Evolutionary conservation across 306 rosid genomes (phyloP).

Genomic region (Rubus idaeus): DNA sequence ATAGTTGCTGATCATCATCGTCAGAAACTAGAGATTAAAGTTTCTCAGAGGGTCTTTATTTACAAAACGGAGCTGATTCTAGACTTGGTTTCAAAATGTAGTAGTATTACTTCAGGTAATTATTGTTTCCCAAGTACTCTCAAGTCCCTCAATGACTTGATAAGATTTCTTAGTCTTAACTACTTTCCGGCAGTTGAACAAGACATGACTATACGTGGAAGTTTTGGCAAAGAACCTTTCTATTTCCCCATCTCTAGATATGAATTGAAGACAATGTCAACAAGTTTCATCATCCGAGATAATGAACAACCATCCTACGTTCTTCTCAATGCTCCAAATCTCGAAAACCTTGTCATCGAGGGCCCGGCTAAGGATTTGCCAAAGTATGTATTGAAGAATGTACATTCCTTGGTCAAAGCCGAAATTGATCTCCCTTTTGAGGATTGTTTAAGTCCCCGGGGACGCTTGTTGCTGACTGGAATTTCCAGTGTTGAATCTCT

Average conservation of each 20-base stretch:
- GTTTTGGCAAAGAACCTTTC: background rate
- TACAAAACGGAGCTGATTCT: background rate
- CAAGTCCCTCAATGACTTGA: background rate
- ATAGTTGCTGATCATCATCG: background rate
- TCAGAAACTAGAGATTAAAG: background rate
- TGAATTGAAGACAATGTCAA: background rate
- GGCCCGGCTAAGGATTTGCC: background rate
- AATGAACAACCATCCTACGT: background rate
- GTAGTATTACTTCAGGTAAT: background rate
- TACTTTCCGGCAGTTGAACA: background rate
- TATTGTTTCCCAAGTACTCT: background rate
- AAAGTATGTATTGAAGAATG: background rate
- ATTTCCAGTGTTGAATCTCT: background rate
- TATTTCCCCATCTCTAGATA: background rate
- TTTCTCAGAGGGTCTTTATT: background rate
- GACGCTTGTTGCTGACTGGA: background rate
- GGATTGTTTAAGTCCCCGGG: background rate
- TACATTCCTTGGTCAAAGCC: background rate
- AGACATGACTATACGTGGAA: background rate
- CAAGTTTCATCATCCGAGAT: background rate
- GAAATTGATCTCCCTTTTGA: background rate
- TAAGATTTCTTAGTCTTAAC: background rate
- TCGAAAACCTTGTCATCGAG: background rate
- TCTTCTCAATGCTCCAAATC: background rate
- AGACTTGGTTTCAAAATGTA: background rate